A percentile compares a stretch with the other conserved stretches of the same genome.
phyloP scores from a whole-genome alignment of 495 filamentous ascomycete genomes.

The Hyaloscypha finlandica region DNA sequence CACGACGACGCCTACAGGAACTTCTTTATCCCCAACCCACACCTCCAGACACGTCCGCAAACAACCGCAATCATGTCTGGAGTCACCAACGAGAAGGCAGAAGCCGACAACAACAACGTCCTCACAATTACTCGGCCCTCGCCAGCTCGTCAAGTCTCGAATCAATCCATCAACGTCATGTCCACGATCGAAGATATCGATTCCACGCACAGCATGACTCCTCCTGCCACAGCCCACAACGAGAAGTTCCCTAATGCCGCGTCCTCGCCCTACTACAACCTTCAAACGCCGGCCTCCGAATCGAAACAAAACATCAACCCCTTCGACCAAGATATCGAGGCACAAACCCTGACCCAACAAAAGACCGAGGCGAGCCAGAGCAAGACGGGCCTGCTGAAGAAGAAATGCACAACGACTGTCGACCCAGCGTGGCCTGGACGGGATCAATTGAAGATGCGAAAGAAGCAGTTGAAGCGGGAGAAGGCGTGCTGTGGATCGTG shows the following conservation, averaged over 20 bases:
- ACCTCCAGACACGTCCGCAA: not conserved
- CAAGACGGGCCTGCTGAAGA: constrained; percentile 32
- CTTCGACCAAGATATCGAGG: constrained; percentile 42
- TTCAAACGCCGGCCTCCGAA: not conserved
- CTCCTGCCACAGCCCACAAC: constrained; percentile 15
- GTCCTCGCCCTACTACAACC: constrained; percentile 5
- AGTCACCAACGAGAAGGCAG: constrained; percentile 20
- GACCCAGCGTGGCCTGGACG: constrained; percentile 41
- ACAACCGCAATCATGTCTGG: constrained; percentile 17
- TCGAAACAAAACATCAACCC: constrained; percentile 20
- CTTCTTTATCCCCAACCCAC: not conserved
- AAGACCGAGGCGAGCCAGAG: constrained; percentile 27
- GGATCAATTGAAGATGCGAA: constrained; percentile 22
- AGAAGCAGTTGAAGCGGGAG: constrained; percentile 28
- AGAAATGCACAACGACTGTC: constrained; percentile 10
- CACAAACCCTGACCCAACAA: constrained; percentile 23
- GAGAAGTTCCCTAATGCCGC: constrained; percentile 13
- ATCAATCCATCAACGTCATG: constrained; percentile 13
- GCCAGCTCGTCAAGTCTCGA: constrained; percentile 16
- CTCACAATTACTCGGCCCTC: constrained; percentile 27
- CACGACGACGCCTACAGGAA: not conserved
- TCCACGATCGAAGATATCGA: constrained; percentile 29
- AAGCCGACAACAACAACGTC: constrained; percentile 8
- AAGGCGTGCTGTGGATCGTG: constrained; percentile 37
- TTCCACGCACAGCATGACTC: constrained; percentile 22